These are phyloP conservation scores for Rhodotorula sp. DNA, from an alignment of 1,284 basidiomycete genomes.

Conservation along the genomic window DNA sequence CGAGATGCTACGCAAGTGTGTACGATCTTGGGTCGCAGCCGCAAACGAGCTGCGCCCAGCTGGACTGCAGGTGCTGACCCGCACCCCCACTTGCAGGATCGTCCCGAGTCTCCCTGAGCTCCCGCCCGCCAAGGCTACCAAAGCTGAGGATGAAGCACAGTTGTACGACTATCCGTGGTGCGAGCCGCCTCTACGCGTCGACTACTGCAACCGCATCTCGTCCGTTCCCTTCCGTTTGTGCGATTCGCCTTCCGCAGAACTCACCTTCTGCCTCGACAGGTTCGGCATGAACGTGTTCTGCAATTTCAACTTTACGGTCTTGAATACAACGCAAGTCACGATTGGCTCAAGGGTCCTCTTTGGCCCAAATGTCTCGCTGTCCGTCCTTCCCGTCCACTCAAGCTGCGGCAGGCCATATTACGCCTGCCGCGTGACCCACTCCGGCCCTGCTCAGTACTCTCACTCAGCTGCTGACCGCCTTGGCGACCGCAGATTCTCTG, in stretches of 20 bases:
- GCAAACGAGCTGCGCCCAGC: no score
- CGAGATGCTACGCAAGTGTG: conserved; percentile 21
- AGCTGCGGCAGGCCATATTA: no score
- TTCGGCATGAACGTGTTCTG: conserved; percentile 18
- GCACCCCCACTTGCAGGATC: not conserved
- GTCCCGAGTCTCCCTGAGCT: conserved; percentile 14
- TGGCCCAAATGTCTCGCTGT: conserved; percentile 51
- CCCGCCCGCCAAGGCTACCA: conserved; percentile 9
- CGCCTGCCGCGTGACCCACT: no score
- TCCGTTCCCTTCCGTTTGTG: not conserved
- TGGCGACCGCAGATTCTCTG: conserved; percentile 46
- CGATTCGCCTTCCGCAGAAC: no score
- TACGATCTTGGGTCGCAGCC: not conserved
- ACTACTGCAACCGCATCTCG: conserved; percentile 21
- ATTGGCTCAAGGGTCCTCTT: conserved; percentile 52
- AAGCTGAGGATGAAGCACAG: conserved; percentile 28
- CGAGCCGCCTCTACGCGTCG: conserved; percentile 23
- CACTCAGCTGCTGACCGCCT: conserved; percentile 44
- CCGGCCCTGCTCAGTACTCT: not conserved
- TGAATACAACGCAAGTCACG: conserved; percentile 44
- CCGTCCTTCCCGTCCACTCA: not conserved
- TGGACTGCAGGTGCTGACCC: not conserved
- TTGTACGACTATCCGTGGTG: conserved; percentile 18
- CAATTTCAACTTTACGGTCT: conserved; percentile 19
- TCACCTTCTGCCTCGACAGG: not conserved